Base-by-base conservation (phyloP, 1,284 basidiomycete species). In the Leccinum huronense region DNA sequence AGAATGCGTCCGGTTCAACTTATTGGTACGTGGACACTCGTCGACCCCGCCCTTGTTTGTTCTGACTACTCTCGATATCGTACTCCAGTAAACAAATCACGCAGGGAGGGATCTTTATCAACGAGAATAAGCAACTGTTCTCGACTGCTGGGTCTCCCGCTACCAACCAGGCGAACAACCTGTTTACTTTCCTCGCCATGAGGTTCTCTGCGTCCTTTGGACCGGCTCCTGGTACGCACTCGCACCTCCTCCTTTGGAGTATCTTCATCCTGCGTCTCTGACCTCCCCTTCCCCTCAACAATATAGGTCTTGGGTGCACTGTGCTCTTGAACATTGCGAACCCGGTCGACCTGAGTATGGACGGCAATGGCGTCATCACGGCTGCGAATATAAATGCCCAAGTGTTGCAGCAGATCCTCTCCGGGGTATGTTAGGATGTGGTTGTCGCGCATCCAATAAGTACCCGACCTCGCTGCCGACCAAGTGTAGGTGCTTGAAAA, bases 151-250 rank as follows among this genome's bases (percentile, higher is more conserved):
- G 54, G 19, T 74, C 71, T 1, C 73, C 71, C 3, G 70, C 72
- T 27, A 6, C 73, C 5, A 3, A 42, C 23, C 11, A 13, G 61
- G 71, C 71, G 8, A 72, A 63, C 10, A 72, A 65, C 33, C 42
- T 72, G 56, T 72, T 74, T 57, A 74, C 72, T 13, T 72, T 74
- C 63, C 65, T 74, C 19, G 66, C 72, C 14, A 69, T 68, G 73
- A 70, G 71, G 54, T 73, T 72, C 48, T 73, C 73, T 2, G 36
- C 48, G 10, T 58, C 72, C 1, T 64, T 72, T 57, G 71, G 70
- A 13, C 71, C 72, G 30, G 62, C 60, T 36, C 71, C 71, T 11
- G 71, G 71, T 74, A 3, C 5, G 66, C 62, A n/a, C 38, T 40
- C 19, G 6, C 5, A 3, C 33, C 23, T 14, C 23, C 48, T 27